Conservation (phyloP, 2,329 filamentous ascomycete species). For the Aureobasidium namibiae region DNA sequence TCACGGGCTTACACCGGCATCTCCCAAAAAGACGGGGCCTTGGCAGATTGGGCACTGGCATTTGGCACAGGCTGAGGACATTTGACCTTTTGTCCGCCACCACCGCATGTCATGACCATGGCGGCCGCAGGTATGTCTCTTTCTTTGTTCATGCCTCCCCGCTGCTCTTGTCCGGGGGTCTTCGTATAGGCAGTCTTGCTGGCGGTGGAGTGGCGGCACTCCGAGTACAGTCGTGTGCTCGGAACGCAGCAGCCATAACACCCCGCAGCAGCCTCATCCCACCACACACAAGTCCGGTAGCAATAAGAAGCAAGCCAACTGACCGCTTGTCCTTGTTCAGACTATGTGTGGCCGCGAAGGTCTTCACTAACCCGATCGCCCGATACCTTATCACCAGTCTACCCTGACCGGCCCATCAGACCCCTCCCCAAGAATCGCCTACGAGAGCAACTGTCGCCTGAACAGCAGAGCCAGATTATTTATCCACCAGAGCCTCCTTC, state of each 20-base stretch:
- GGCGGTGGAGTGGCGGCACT: neutral
- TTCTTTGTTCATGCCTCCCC: neutral
- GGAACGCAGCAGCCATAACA: neutral
- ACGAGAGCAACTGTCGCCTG: constrained; percentile 77
- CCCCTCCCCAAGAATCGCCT: constrained; percentile 84
- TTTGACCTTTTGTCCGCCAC: constrained; percentile 6
- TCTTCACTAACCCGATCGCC: constrained; percentile 19
- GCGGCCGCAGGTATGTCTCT: constrained; percentile 7
- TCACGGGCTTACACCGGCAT: neutral
- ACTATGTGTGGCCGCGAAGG: constrained; percentile 15
- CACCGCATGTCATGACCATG: constrained; percentile 11
- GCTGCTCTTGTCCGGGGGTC: neutral
- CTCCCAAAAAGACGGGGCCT: neutral
- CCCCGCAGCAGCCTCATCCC: constrained; percentile 4
- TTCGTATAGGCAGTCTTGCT: neutral
- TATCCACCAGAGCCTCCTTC: constrained; percentile 71
- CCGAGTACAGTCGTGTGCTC: neutral
- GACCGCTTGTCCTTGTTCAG: neutral
- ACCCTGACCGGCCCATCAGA: constrained; percentile 84
- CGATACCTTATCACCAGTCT: constrained; percentile 72
- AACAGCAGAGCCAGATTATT: constrained; percentile 71
- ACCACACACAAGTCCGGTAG: neutral
- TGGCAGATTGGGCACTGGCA: neutral
- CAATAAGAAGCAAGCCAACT: neutral
- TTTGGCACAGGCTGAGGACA: neutral